Conservation (phyloP, 306 rosid species). For the Arachis stenosperma region DNA sequence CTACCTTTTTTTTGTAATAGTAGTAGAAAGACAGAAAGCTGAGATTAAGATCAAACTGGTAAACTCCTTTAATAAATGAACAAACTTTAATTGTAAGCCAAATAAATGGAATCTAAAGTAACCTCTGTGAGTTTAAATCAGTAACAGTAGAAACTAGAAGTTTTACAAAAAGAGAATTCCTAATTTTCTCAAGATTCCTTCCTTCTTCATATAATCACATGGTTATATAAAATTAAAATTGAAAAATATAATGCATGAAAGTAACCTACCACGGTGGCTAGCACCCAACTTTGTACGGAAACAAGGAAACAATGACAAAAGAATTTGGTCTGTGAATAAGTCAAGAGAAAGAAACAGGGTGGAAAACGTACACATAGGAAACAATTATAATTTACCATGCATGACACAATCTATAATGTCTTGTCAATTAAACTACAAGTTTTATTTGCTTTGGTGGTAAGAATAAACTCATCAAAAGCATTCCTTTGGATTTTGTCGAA, state of each 20-base stretch:
- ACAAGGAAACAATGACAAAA: neutral
- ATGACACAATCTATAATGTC: constrained; percentile 1
- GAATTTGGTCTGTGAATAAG: neutral
- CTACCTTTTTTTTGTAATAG: too few species aligned
- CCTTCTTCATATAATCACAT: constrained; percentile 21
- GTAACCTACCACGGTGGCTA: neutral
- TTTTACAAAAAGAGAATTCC: neutral
- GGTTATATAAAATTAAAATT: neutral
- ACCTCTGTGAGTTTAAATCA: neutral
- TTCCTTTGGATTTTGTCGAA: constrained; percentile 8
- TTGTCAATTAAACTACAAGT: constrained; percentile 23
- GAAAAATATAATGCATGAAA: constrained; percentile 18
- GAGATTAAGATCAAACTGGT: constrained; percentile 8
- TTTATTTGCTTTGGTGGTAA: constrained; percentile 17
- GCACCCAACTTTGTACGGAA: constrained; percentile 1
- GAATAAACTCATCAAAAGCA: constrained; percentile 18
- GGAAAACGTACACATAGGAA: constrained; percentile 6
- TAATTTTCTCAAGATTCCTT: constrained; percentile 15
- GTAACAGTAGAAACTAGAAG: constrained; percentile 7
- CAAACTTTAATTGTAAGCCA: constrained; percentile 18
- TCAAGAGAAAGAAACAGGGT: neutral
- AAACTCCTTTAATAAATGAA: constrained; percentile 20
- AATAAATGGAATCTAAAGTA: constrained; percentile 31
- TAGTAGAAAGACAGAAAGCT: neutral
- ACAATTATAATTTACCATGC: constrained; percentile 19